Evolutionary conservation across 192 early-diverging fungal genomes (phyloP).

Genomic region (Chytriomyces sp.): DNA sequence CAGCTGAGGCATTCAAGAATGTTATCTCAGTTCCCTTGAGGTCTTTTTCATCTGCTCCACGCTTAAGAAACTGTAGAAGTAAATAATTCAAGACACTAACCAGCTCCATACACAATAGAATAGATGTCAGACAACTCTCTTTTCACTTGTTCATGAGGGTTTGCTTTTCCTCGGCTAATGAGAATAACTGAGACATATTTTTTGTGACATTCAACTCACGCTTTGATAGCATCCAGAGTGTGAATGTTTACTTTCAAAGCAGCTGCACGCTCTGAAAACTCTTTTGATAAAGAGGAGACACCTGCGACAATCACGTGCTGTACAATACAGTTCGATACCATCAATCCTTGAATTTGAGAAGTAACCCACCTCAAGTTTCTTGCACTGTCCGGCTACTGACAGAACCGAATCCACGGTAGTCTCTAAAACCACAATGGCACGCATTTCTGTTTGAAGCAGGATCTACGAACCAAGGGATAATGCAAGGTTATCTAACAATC

Average conservation of each 20-base stretch:
- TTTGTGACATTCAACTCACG: background rate
- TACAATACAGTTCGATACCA: too few species aligned
- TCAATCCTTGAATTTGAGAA: too few species aligned
- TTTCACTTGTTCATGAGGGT: background rate
- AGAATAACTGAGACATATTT: background rate
- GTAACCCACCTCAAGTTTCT: background rate
- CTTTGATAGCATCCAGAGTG: background rate
- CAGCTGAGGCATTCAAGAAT: background rate
- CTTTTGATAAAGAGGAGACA: background rate
- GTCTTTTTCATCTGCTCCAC: background rate
- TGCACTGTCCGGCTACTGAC: background rate
- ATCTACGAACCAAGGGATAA: background rate
- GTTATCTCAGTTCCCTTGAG: constrained; percentile 2
- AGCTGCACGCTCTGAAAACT: background rate
- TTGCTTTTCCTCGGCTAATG: constrained; percentile 2
- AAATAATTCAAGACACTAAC: background rate
- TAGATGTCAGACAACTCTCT: background rate
- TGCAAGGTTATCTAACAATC: background rate
- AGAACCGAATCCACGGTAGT: background rate
- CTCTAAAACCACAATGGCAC: background rate
- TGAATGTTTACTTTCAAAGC: constrained; percentile 5
- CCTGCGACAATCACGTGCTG: constrained; percentile 7
- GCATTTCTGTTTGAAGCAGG: constrained; percentile 2
- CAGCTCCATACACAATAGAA: constrained; percentile 1
- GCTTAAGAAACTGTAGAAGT: background rate